phyloP scores from a whole-genome alignment of 768 basidiomycete species.

The Calocybe cyanea region DNA sequence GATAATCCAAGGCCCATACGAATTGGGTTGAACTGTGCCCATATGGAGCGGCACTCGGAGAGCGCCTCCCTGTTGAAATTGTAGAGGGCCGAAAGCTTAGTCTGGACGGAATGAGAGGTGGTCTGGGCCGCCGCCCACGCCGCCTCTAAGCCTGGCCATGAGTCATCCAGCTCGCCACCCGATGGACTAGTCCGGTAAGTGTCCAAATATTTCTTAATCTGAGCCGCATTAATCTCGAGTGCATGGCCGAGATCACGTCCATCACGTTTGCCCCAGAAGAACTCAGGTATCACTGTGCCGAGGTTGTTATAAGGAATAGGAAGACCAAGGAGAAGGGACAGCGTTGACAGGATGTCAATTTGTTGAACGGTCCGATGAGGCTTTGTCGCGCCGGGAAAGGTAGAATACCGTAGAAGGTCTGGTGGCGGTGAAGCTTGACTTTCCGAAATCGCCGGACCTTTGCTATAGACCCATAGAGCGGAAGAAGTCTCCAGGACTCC shows the following conservation, averaged over 20 bases:
- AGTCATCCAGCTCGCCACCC: constrained; percentile 68
- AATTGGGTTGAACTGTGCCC: constrained; percentile 89
- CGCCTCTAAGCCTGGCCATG: constrained; percentile 50
- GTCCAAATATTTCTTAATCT: constrained; percentile 73
- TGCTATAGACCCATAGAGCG: constrained; percentile 91
- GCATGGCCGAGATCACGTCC: constrained; percentile 50
- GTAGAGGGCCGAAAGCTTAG: constrained; percentile 34
- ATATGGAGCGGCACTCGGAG: constrained; percentile 73
- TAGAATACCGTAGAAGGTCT: constrained; percentile 47
- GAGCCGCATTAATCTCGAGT: constrained; percentile 64
- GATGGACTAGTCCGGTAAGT: constrained; percentile 70
- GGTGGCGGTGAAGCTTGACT: constrained; percentile 36
- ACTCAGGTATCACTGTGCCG: constrained; percentile 86
- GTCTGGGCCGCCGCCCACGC: constrained; percentile 38
- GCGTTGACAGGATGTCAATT: constrained; percentile 87
- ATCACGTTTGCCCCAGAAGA: constrained; percentile 60
- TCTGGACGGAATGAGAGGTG: constrained; percentile 20
- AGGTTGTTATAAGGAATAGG: constrained; percentile 97
- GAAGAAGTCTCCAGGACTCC: constrained; percentile 79
- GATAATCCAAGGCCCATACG: constrained; percentile 73
- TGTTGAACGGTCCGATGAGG: constrained; percentile 76
- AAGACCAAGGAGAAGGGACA: constrained; percentile 86
- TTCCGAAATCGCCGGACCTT: constrained; percentile 48
- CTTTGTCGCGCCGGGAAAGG: constrained; percentile 55
- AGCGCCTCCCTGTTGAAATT: constrained; percentile 62